Evolutionary conservation across 1,139 yeast species (phyloP), one percentile per base, ranked within the genome.

Genomic region (Saccharomyces hybrid): DNA sequence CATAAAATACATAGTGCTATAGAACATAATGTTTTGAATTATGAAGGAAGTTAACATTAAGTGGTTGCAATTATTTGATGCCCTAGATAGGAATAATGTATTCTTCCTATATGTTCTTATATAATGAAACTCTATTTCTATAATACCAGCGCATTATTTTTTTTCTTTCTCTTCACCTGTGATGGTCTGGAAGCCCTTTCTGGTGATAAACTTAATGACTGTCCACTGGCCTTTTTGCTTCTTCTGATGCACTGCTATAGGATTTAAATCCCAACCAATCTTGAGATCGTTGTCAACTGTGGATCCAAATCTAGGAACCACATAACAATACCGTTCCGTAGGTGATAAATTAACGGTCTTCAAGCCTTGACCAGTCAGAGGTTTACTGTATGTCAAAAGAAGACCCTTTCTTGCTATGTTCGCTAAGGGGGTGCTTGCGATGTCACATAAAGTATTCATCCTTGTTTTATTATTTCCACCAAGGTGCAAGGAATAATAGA

Each of bases 231-330:
- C 93, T 46, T 74, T 68, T 13, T 74, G 69, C 52, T 72, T 88
- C 57, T 75, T 77, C 67, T 91, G 97, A 2, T 75, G 75, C 1
- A 90, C 95, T 67, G 88, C 86, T 28, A 84, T 75, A 1, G 89
- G 96, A 5, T 96, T 96, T 52, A 91, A 73, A 64, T 91, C 97
- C 96, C 97, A 91, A 9, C 97, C 97, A 28, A 87, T 78, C 26
- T 90, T 88, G 16, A 68, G 41, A 29, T 96, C 96, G 41, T 84
- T 79, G 3, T 96, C 95, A 47, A 86, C 76, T 6, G 84, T 79
- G 9, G 96, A 91, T 8, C 98, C 98, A 67, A 88, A 83, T 55
- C 97, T 73, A 0, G 98, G 98, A 49, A 90, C 85, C 26, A 91
- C 97, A 72, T 89, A 90, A 61, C 96, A 88, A 64, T 87, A 93